phyloP scores from a whole-genome alignment of 2,329 filamentous ascomycete genomes.

The Trichoderma arundinaceum region DNA sequence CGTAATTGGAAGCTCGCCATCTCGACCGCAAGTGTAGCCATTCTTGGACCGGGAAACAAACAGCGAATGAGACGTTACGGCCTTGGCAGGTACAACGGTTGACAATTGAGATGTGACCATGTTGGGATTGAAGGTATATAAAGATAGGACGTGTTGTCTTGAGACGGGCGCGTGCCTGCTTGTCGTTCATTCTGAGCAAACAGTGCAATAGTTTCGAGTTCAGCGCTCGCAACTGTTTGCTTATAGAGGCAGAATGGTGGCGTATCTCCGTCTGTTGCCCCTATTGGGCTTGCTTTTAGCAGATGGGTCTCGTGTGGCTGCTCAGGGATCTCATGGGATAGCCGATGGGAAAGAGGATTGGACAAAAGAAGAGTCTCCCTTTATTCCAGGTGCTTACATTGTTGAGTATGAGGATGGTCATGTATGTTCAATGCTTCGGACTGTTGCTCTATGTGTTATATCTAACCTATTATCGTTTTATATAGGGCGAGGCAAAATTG shows the following conservation, averaged over 20 bases:
- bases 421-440: neutral
- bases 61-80: constrained; percentile 14
- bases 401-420: constrained; percentile 58
- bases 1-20: constrained; percentile 21
- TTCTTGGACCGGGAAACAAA: neutral
- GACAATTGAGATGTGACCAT: too few relatives aligned
- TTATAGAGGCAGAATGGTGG: neutral
- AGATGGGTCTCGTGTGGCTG: neutral
- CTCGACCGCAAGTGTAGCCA: neutral
- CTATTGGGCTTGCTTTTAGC: constrained; percentile 17
- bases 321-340: constrained; percentile 2
- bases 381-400: constrained; percentile 57
- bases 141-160: neutral
- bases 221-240: neutral
- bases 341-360: constrained; percentile 1
- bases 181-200: neutral
- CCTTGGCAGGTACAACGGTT: neutral
- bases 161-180: neutral
- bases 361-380: constrained; percentile 10
- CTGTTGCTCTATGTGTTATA: too few relatives aligned
- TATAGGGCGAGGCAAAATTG: constrained; percentile 7
- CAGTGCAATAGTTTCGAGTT: neutral
- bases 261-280: constrained; percentile 10
- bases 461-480: neutral
- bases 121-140: neutral